A percentile compares a stretch with the other conserved stretches of the same genome.
These are phyloP conservation scores for Acrodontium crateriforme DNA, from an alignment of 2,329 filamentous ascomycete genomes.

Conservation along the genomic window DNA sequence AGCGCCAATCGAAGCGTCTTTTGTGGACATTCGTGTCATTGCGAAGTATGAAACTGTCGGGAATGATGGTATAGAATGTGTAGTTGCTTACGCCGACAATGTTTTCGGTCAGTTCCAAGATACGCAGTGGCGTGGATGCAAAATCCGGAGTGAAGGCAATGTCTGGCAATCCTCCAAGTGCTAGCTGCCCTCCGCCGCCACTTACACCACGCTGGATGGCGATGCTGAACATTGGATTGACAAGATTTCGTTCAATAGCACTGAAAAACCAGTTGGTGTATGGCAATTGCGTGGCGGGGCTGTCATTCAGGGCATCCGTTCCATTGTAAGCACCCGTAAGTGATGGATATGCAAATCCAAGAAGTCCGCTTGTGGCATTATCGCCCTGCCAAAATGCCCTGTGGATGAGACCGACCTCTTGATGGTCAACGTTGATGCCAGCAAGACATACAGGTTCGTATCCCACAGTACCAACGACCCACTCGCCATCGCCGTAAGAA, in stretches of 20 bases:
- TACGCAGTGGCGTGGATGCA: conserved; percentile 20
- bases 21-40: background rate
- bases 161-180: conserved; percentile 33
- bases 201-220: conserved; percentile 22
- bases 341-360: conserved; percentile 35
- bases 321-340: conserved; percentile 26
- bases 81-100: conserved; percentile 8
- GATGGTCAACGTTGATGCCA: conserved; percentile 27
- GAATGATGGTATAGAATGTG: conserved; percentile 20
- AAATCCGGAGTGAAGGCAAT: conserved; percentile 20
- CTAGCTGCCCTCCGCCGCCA: conserved; percentile 27
- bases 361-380: conserved; percentile 27
- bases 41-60: conserved; percentile 7
- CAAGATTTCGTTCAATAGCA: conserved; percentile 27
- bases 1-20: too few relatives aligned
- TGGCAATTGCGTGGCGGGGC: conserved; percentile 11
- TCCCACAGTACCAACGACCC: conserved; percentile 23
- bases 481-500: conserved; percentile 28
- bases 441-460: conserved; percentile 27
- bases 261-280: conserved; percentile 34
- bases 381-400: conserved; percentile 32
- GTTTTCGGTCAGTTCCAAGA: conserved; percentile 10
- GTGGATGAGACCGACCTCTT: conserved; percentile 32
- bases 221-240: conserved; percentile 31
- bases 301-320: conserved; percentile 7